These are phyloP conservation scores for Cyphellophora attinorum DNA, from an alignment of 2,329 filamentous ascomycete genomes.

Conservation along the genomic window DNA sequence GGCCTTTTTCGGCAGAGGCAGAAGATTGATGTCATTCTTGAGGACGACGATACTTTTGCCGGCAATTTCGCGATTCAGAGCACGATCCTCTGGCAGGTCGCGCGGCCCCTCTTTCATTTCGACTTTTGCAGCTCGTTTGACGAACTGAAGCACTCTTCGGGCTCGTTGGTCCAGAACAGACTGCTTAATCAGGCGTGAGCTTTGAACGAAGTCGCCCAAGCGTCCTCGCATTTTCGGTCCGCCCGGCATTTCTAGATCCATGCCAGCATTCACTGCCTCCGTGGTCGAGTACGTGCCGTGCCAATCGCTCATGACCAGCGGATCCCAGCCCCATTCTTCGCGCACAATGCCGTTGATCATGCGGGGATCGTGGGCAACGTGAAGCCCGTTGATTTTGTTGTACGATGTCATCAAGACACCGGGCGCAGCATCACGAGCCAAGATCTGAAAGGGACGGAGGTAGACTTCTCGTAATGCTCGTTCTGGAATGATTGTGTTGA, in stretches of 20 bases:
- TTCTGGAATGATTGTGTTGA: slow-evolving; percentile 31
- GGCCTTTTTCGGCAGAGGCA: slow-evolving; percentile 46
- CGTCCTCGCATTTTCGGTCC: slow-evolving; percentile 30
- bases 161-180: slow-evolving; percentile 43
- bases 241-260: slow-evolving; percentile 37
- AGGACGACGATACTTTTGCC: slow-evolving; percentile 62
- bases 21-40: slow-evolving; percentile 56
- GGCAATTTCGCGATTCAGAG: slow-evolving; percentile 57
- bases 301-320: slow-evolving; percentile 36
- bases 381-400: slow-evolving; percentile 44
- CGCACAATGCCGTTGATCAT: slow-evolving; percentile 31
- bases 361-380: slow-evolving; percentile 27
- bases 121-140: slow-evolving; percentile 17
- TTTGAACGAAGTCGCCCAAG: slow-evolving; percentile 19
- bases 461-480: slow-evolving; percentile 54
- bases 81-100: slow-evolving; percentile 40
- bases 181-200: slow-evolving; percentile 44
- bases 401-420: slow-evolving; percentile 50
- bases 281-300: slow-evolving; percentile 33
- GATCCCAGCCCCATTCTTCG: slow-evolving; percentile 35
- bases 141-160: slow-evolving; percentile 24
- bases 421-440: slow-evolving; percentile 43
- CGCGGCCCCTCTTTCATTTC: slow-evolving; percentile 28
- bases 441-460: slow-evolving; percentile 52
- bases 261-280: slow-evolving; percentile 31